Conservation (phyloP, 176 grass and related monocot genomes). For the Sorghum bicolor region Sorghum_bicolor_NCBIv3 NC_012870.2:10639501-10640000, state of each 20-base stretch:
- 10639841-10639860: background rate
- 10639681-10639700: background rate
- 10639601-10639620: constrained; percentile 33
- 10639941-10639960: background rate
- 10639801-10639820: constrained; percentile 37
- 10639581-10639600: background rate
- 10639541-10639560: constrained; percentile 1
- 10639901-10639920: background rate
- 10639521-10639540: background rate
- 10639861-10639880: background rate
- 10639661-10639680: background rate
- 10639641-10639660: background rate
- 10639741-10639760: background rate
- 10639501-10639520: constrained; percentile 24
- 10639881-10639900: background rate
- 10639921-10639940: background rate
- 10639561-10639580: background rate
- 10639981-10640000: background rate
- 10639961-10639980: background rate
- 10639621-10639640: constrained; percentile 4
- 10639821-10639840: background rate
- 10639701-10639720: no score
- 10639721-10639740: no score
- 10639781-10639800: constrained; percentile 24
- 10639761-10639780: background rate